Evolutionary conservation across 2,329 filamentous ascomycete species (phyloP).

Genomic region (Xylaria sp.): DNA sequence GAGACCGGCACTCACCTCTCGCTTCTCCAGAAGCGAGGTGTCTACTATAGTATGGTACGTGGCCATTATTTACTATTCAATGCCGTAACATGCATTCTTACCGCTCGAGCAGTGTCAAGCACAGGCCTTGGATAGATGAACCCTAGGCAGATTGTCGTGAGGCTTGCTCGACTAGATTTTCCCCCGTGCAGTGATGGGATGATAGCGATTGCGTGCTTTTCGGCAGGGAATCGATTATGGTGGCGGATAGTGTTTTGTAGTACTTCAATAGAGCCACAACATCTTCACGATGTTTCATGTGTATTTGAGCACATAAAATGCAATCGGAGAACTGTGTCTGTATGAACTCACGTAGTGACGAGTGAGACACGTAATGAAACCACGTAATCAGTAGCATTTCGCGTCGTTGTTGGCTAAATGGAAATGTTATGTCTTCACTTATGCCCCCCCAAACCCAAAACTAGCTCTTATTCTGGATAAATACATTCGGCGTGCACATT

Average conservation of each 20-base stretch:
- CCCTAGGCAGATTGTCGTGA: not conserved
- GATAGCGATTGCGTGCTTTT: not conserved
- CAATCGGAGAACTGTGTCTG: not conserved
- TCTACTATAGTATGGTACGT: conserved; percentile 64
- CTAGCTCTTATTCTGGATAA: conserved; percentile 19
- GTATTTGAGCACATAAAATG: not conserved
- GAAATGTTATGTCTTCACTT: not conserved
- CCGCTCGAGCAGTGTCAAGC: conserved; percentile 39
- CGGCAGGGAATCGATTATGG: not conserved
- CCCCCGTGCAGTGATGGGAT: not conserved
- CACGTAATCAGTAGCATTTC: not conserved
- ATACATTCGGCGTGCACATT: conserved; percentile 17
- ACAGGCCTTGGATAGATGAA: conserved; percentile 39
- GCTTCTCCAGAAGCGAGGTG: conserved; percentile 55
- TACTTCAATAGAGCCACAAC: not conserved
- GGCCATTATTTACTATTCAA: not conserved
- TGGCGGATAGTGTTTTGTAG: not conserved
- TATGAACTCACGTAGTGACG: not conserved
- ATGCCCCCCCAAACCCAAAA: not conserved
- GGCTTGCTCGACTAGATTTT: not conserved
- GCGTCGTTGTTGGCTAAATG: conserved; percentile 19
- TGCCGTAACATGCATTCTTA: conserved; percentile 9
- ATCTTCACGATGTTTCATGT: conserved; percentile 1
- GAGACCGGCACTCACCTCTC: conserved; percentile 59
- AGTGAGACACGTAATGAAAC: not conserved